Conservation (phyloP, 2,329 filamentous ascomycete species). For the Fusarium sp. region DNA sequence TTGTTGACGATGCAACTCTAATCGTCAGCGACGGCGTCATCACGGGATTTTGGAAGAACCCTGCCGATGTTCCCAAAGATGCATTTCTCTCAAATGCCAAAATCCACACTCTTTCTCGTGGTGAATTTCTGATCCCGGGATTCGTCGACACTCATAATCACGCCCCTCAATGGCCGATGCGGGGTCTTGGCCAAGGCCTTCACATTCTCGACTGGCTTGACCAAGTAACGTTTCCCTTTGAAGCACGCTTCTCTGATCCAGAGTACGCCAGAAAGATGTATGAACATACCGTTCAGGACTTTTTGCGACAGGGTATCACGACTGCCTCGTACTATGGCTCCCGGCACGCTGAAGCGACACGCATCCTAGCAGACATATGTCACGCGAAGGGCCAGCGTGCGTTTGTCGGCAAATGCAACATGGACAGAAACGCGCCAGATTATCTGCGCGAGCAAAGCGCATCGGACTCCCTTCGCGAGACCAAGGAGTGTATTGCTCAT, state of each 20-base stretch:
- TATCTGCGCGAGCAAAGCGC: conserved; percentile 6
- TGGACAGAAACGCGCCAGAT: conserved; percentile 13
- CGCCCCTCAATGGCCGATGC: conserved; percentile 65
- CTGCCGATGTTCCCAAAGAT: background rate
- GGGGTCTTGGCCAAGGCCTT: conserved; percentile 60
- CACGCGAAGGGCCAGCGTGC: conserved; percentile 1
- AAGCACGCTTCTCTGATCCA: conserved; percentile 9
- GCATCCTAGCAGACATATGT: conserved; percentile 11
- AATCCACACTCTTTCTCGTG: rapidly evolving
- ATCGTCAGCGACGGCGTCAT: background rate
- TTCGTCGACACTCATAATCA: conserved; percentile 76
- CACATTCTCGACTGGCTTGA: conserved; percentile 72
- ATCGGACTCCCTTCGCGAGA: background rate
- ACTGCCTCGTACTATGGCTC: conserved; percentile 21
- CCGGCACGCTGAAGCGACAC: conserved; percentile 8
- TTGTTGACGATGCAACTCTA: background rate
- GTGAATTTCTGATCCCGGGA: conserved; percentile 56
- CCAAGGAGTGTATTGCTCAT: conserved; percentile 6
- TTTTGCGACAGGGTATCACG: conserved; percentile 10
- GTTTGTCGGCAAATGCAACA: conserved; percentile 20
- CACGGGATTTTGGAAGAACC: conserved; percentile 1
- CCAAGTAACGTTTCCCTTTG: conserved; percentile 65
- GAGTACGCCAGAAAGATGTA: conserved; percentile 3
- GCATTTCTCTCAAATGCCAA: background rate
- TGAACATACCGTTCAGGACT: conserved; percentile 5